Evolutionary conservation across 176 grass and related monocot genomes (phyloP), one percentile per base, ranked within the genome.

Genomic region (Musa beccarii): DNA sequence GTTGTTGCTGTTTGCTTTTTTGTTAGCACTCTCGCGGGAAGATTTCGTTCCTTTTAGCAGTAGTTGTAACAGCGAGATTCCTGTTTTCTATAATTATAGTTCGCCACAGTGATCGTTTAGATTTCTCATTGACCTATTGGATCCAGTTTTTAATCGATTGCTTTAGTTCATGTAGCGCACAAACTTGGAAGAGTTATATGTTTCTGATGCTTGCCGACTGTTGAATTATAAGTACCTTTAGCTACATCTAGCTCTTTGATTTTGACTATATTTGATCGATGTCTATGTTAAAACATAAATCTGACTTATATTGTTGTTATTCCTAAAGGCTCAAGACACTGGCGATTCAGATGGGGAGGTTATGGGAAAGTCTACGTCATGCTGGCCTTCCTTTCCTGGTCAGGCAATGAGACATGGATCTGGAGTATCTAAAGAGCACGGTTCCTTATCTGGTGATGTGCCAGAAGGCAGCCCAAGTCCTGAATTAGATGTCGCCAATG

Each of bases 401-500:
- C 63, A 66, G 63, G 23, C 10, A 2, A 15, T 21, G n/a, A 66
- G 10, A 15, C 63, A 66, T 66, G 63, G 16, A 71, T 16, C 8
- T 71, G 29, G n/a, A 1, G 11, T 71, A 9, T 51, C 68, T 10
- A 51, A 51, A 20, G 29, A 71, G 24, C 3, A 13, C 11, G 26
- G 26, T 20, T 9, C 8, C 14, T 29, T 26, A 28, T 11, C 54
- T 49, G 54, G 26, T 49, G 54, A 62, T 49, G 10, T 59, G 16
- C 2, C 25, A 59, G 26, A 43, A 61, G 56, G 26, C 13, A 75
- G 17, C 55, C 73, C 28, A 61, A 34, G 16, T 17, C 77, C 79
- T 12, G 76, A 75, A 63, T 65, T 90, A 49, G 61, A 74, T 50
- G n/a, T 78, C 3, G 20, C 71, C 74, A 91, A 85, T 83, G 81